Conservation (phyloP, 192 early-diverging fungal species). For the Backusella morwellensis region DNA sequence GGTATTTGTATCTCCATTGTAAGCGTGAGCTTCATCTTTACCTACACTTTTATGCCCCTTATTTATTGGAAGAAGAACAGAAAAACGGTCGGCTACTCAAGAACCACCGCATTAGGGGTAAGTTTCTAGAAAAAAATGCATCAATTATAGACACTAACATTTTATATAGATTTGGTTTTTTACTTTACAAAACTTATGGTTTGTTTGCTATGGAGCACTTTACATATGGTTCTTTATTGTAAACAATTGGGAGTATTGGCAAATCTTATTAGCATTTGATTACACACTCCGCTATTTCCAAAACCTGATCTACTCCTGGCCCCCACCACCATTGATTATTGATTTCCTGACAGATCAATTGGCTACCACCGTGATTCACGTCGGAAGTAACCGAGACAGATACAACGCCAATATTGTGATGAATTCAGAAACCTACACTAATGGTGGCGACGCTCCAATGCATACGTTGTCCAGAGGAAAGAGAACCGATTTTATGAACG, state of each 20-base stretch:
- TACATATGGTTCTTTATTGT: slow-evolving; percentile 15
- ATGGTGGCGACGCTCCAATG: background rate
- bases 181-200: slow-evolving; percentile 1
- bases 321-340: background rate
- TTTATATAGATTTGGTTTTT: slow-evolving; percentile 11
- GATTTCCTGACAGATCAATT: slow-evolving; percentile 1
- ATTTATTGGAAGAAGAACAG: slow-evolving; percentile 11
- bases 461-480: background rate
- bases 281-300: background rate
- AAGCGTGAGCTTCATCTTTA: background rate
- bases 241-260: background rate
- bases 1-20: background rate
- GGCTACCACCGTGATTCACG: background rate
- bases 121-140: background rate
- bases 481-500: background rate
- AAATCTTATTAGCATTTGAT: slow-evolving; percentile 3
- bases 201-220: background rate
- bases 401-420: background rate
- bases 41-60: slow-evolving; percentile 13
- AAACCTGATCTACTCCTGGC: slow-evolving; percentile 9
- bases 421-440: background rate
- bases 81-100: background rate
- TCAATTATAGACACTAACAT: background rate
- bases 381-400: background rate
- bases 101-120: slow-evolving; percentile 16